These are phyloP conservation scores for Macrolepiota dolichaula DNA, from an alignment of 768 basidiomycete genomes.

Conservation along the genomic window DNA sequence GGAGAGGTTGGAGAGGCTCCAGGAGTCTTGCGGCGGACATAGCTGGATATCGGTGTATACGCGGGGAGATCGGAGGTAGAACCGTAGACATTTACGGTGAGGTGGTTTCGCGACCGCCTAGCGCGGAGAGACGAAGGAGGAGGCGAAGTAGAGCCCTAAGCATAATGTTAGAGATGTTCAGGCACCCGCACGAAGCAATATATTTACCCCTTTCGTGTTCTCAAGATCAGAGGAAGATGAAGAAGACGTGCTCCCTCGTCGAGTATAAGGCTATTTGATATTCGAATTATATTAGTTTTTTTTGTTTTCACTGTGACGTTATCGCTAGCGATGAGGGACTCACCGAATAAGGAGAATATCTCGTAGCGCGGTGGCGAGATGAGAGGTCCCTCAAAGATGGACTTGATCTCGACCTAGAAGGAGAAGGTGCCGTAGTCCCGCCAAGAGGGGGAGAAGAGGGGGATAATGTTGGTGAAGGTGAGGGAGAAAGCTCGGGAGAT, in stretches of 20 bases:
- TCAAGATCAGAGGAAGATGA: constrained; percentile 14
- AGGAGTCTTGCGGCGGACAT: constrained; percentile 77
- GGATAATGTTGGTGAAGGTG: constrained; percentile 40
- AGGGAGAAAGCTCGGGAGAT: constrained; percentile 34
- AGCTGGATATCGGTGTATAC: constrained; percentile 76
- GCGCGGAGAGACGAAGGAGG: constrained; percentile 41
- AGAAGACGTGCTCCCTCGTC: constrained; percentile 16
- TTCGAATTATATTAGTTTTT: background rate
- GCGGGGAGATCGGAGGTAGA: constrained; percentile 51
- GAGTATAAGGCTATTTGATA: constrained; percentile 12
- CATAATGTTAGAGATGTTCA: background rate
- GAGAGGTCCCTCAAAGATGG: constrained; percentile 40
- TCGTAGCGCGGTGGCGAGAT: constrained; percentile 32
- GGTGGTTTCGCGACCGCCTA: constrained; percentile 41
- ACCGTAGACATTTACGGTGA: constrained; percentile 45
- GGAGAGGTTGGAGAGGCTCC: constrained; percentile 69
- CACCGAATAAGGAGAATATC: constrained; percentile 53
- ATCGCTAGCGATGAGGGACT: constrained; percentile 14
- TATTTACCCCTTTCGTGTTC: constrained; percentile 9
- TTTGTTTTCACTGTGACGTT: background rate
- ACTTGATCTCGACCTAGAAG: constrained; percentile 40
- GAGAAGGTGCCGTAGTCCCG: constrained; percentile 27
- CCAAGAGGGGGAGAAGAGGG: constrained; percentile 37
- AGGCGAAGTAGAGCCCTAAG: constrained; percentile 34
- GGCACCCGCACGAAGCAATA: background rate